Percentiles rank a stretch among this genome's conserved stretches.
phyloP scores from a whole-genome alignment of 1,284 basidiomycete genomes.

The Exsudoporus floridanus region DNA sequence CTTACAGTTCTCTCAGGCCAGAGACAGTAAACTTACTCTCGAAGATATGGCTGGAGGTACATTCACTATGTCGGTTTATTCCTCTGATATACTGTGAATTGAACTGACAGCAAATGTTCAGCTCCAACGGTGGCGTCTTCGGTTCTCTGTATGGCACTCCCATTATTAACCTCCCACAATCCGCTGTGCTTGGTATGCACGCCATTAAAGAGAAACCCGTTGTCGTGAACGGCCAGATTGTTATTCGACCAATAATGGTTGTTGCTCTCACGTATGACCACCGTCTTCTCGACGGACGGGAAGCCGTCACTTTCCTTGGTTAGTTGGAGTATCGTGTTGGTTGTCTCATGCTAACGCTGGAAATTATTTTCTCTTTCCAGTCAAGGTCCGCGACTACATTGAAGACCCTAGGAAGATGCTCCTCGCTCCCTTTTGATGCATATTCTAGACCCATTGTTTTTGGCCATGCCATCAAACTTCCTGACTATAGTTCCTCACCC shows the following conservation, averaged over 20 bases:
- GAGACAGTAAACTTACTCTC: slow-evolving; percentile 91
- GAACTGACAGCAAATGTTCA: slow-evolving; percentile 32
- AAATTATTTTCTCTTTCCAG: slow-evolving; percentile 41
- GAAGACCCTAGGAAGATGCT: slow-evolving; percentile 61
- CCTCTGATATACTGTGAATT: not conserved
- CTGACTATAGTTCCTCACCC: slow-evolving; percentile 10
- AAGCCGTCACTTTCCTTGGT: slow-evolving; percentile 98
- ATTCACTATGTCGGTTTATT: slow-evolving; percentile 84
- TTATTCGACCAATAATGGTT: slow-evolving; percentile 96
- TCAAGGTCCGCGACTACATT: slow-evolving; percentile 60
- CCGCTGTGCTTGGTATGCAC: slow-evolving; percentile 97
- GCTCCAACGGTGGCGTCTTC: slow-evolving; percentile 98
- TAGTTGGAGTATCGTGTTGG: slow-evolving; percentile 33
- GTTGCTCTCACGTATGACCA: slow-evolving; percentile 96
- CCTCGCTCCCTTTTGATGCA: slow-evolving; percentile 35
- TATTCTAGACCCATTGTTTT: not conserved
- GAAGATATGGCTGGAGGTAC: slow-evolving; percentile 98
- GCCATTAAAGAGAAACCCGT: slow-evolving; percentile 93
- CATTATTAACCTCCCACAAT: slow-evolving; percentile 95
- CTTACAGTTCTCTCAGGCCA: slow-evolving; percentile 55
- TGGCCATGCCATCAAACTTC: not conserved
- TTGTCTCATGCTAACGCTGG: slow-evolving; percentile 10
- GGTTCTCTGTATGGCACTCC: slow-evolving; percentile 96
- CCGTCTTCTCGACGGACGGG: slow-evolving; percentile 91
- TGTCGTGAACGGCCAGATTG: slow-evolving; percentile 92